phyloP scores from a whole-genome alignment of 1,284 basidiomycete genomes.

The Papiliotrema nemorosa region DNA sequence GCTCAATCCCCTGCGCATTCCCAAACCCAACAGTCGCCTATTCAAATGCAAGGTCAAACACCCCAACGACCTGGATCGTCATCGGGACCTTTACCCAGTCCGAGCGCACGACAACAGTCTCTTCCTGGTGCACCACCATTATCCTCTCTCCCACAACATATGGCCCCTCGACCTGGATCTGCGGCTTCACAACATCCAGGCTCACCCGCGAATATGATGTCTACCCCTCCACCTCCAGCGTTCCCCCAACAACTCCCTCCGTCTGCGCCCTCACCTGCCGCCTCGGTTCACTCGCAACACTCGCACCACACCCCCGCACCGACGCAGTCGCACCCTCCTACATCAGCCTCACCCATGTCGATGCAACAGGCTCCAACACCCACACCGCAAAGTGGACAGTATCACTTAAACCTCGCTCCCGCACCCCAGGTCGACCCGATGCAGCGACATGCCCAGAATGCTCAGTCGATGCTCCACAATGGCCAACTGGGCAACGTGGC shows the following conservation, averaged over 20 bases:
- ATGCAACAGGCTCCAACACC: slow-evolving; percentile 4
- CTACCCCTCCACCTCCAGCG: slow-evolving; percentile 16
- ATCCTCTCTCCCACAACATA: slow-evolving; percentile 41
- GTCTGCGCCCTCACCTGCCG: slow-evolving; percentile 25
- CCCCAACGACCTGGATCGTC: slow-evolving; percentile 6
- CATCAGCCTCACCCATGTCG: slow-evolving; percentile 8
- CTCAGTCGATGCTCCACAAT: slow-evolving; percentile 13
- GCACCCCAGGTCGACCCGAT: slow-evolving; percentile 4
- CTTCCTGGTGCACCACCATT: slow-evolving; percentile 15
- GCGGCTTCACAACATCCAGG: slow-evolving; percentile 36
- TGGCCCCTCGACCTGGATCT: slow-evolving; percentile 40
- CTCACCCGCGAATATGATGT: slow-evolving; percentile 17
- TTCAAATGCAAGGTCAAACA: background rate
- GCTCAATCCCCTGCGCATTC: background rate
- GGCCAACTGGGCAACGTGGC: slow-evolving; percentile 7
- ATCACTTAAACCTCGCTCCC: background rate
- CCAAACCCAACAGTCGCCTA: background rate
- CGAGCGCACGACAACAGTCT: slow-evolving; percentile 8
- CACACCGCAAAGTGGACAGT: background rate
- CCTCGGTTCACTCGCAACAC: slow-evolving; percentile 23
- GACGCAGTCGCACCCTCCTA: background rate
- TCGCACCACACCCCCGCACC: slow-evolving; percentile 24
- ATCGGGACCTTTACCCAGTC: slow-evolving; percentile 2
- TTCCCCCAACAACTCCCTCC: slow-evolving; percentile 7
- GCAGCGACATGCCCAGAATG: slow-evolving; percentile 20